These are phyloP conservation scores for Rheum nobile DNA, from an alignment of 148 eudicot species.

Conservation along the genomic window DNA sequence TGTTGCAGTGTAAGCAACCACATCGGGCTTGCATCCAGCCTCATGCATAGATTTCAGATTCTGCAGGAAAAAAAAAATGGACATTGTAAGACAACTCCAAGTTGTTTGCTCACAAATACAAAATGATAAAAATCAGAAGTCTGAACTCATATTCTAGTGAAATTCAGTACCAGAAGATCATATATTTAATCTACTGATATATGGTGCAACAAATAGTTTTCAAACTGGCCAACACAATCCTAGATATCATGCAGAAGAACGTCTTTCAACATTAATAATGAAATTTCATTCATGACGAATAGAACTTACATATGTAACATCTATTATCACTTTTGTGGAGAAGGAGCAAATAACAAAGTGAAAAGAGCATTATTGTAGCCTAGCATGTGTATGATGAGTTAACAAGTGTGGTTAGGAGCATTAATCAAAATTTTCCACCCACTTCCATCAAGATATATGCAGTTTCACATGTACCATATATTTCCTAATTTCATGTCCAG, in stretches of 20 bases:
- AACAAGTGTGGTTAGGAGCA: neutral
- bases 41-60: constrained; percentile 63
- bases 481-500: neutral
- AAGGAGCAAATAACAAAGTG: neutral
- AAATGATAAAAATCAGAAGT: neutral
- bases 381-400: neutral
- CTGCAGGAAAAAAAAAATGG: constrained; percentile 30
- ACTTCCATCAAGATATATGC: neutral
- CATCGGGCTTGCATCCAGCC: constrained; percentile 74
- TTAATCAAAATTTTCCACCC: neutral
- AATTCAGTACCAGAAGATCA: neutral
- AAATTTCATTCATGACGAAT: neutral
- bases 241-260: neutral
- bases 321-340: neutral
- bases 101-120: neutral
- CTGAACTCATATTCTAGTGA: neutral
- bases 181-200: neutral
- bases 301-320: neutral
- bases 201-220: neutral
- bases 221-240: neutral
- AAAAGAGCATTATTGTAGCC: neutral
- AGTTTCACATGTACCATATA: neutral
- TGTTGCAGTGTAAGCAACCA: constrained; percentile 72
- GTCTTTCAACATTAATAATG: neutral
- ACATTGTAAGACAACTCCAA: neutral